Evolutionary conservation across 371 early-diverging fungal genomes (phyloP), one percentile per base, ranked within the genome.

Genomic region (Nematocida sp.): DNA sequence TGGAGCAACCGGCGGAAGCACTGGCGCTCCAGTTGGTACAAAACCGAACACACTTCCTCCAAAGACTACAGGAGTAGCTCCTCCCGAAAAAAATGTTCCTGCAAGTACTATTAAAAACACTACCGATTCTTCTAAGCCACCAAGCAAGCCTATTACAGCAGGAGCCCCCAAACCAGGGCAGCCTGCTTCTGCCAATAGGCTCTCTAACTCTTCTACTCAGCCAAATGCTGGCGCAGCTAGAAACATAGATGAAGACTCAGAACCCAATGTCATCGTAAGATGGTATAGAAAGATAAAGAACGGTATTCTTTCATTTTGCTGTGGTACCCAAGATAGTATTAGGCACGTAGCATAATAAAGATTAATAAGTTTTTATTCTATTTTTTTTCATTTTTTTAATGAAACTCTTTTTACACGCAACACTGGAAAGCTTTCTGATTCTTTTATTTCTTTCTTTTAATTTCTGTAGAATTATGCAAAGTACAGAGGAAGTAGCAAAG

Each of bases 281-380:
- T 60, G 59, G 32, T 71, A 33, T 28, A 48, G 75, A 51, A 51
- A 23, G 23, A 71, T 71, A n/a, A 71, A 71, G 32, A 50, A 71
- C 51, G 63, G 60, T 7, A 71, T 71, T 35, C 42, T 35, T 5
- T 2, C 40, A 25, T 71, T 71, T 60, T 71, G 75, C 63, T 71
- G 75, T 33, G 42, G 59, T 16, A 71, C 75, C 0, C 60, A 71
- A 38, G 75, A 71, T 47, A 16, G 7, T 1, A n/a, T 71, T 28
- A 59, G 75, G 28, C 75, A 71, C 63, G 55, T 71, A 2, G 75
- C 63, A 48, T 71, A 71, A 71, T 71, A 71, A 65, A 57, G 36
- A 57, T 35, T 33, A 9, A 16, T 60, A 26, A 23, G 18, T 48
- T 33, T 28, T n/a, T 60, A 23, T 25, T 48, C 16, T 25, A 40